phyloP scores from a whole-genome alignment of 2,329 filamentous ascomycete species.

The Apiospora phragmitis region DNA sequence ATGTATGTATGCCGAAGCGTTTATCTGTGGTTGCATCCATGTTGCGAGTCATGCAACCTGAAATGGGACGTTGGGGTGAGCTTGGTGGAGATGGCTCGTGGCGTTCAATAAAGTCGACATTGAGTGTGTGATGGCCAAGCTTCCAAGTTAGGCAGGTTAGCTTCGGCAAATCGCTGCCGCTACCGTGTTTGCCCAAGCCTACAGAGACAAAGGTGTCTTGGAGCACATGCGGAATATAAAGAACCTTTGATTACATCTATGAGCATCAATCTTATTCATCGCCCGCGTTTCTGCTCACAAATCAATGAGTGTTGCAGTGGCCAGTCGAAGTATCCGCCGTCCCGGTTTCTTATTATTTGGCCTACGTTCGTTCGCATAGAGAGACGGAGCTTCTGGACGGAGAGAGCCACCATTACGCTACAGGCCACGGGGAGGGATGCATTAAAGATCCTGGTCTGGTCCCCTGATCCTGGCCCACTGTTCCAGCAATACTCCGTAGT shows the following conservation, averaged over 20 bases:
- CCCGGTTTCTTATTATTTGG: neutral
- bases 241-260: neutral
- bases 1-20: neutral
- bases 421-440: neutral
- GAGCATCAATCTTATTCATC: neutral
- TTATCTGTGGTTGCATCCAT: constrained; percentile 1
- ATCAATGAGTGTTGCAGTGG: neutral
- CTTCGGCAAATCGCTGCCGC: neutral
- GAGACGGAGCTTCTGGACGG: neutral
- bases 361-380: neutral
- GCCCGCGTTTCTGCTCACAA: neutral
- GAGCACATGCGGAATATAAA: neutral
- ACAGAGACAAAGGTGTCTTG: constrained; percentile 4
- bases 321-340: neutral
- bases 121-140: neutral
- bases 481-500: constrained; percentile 8
- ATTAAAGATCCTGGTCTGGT: neutral
- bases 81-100: neutral
- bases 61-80: neutral
- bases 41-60: neutral
- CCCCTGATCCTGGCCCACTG: neutral
- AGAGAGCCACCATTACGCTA: neutral
- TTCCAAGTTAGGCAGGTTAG: neutral
- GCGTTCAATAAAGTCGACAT: neutral
- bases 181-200: neutral